phyloP scores from a whole-genome alignment of 192 early-diverging fungal genomes.

The Piromyces finnis region DNA sequence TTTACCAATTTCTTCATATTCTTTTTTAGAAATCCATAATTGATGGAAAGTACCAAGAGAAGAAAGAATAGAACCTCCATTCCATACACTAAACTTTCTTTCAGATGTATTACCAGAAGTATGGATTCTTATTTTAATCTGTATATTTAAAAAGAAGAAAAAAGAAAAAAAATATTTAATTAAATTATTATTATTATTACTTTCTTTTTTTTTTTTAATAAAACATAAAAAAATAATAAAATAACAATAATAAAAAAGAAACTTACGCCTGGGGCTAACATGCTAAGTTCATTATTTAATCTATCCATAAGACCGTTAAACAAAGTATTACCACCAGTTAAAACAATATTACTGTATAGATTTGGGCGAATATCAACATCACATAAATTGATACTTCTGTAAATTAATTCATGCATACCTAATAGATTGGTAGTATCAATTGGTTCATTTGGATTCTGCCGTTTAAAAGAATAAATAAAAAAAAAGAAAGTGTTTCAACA shows the following conservation, averaged over 20 bases:
- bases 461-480: no score
- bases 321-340: slow-evolving; percentile 79
- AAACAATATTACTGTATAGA: slow-evolving; percentile 61
- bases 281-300: slow-evolving; percentile 47
- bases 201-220: background rate
- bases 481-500: no score
- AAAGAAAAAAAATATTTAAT: no score
- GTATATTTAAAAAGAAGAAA: no score
- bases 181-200: no score
- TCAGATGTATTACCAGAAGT: slow-evolving; percentile 60
- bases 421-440: background rate
- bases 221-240: background rate
- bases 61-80: slow-evolving; percentile 88
- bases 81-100: slow-evolving; percentile 86
- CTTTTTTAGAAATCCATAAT: slow-evolving; percentile 90
- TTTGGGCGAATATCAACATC: slow-evolving; percentile 77
- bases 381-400: slow-evolving; percentile 49
- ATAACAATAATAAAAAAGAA: background rate
- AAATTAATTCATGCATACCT: slow-evolving; percentile 55
- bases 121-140: slow-evolving; percentile 8
- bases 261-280: slow-evolving; percentile 47
- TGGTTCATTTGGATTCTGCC: background rate
- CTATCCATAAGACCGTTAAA: slow-evolving; percentile 79
- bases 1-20: slow-evolving; percentile 80
- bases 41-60: slow-evolving; percentile 96